A percentile compares a stretch with the other conserved stretches of the same genome.
Conservation (phyloP, 192 early-diverging fungal species). For the Podila clonocystis region DNA sequence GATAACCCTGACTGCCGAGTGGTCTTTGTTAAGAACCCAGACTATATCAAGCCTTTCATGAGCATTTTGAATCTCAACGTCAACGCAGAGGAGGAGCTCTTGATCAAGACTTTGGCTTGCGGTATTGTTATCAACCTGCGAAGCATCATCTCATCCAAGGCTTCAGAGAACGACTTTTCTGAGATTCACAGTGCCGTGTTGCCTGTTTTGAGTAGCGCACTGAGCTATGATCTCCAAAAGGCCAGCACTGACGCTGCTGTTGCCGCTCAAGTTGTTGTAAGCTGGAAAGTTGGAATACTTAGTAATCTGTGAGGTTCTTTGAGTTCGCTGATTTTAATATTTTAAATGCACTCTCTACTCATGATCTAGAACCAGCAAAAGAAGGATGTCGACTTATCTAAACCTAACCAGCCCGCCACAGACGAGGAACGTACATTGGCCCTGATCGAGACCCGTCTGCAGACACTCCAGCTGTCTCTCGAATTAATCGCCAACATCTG, state of each 20-base stretch:
- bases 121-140: conserved; percentile 67
- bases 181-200: conserved; percentile 57
- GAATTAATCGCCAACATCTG: conserved; percentile 89
- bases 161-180: conserved; percentile 39
- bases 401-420: conserved; percentile 41
- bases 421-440: conserved; percentile 43
- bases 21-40: conserved; percentile 65
- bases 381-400: conserved; percentile 36
- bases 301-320: background rate
- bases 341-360: too few species aligned
- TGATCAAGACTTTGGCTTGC: conserved; percentile 75
- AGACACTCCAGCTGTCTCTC: conserved; percentile 74
- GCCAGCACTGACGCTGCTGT: conserved; percentile 53
- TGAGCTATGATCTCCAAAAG: conserved; percentile 61
- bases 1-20: conserved; percentile 71
- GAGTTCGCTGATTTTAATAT: background rate
- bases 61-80: conserved; percentile 54
- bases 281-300: conserved; percentile 3
- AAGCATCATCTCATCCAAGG: conserved; percentile 49
- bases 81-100: conserved; percentile 63
- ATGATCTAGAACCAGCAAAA: conserved; percentile 37
- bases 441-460: conserved; percentile 63
- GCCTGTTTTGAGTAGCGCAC: conserved; percentile 55
- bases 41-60: conserved; percentile 62
- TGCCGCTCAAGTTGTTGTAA: conserved; percentile 52